Base-by-base conservation (phyloP, 768 basidiomycete genomes). In the Mycena capillaripes region DNA sequence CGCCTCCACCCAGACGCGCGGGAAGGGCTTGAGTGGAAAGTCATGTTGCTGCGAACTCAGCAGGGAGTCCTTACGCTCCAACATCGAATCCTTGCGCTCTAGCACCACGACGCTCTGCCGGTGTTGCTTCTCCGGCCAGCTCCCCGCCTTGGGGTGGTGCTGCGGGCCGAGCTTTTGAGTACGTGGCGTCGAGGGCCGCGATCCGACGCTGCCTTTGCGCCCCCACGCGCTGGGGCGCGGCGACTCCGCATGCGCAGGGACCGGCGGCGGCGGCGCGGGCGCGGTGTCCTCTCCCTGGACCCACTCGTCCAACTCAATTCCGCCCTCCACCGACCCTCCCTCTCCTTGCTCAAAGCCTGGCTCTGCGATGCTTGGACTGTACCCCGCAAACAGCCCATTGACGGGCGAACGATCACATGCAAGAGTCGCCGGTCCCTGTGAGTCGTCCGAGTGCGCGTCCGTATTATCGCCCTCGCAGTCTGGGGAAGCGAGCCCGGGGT, bases 271-370 rank as follows among this genome's bases (percentile, higher is more conserved):
- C 25, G 5, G 21, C 40, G 17, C 27, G 44, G 17, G 23, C 25
- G 60, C n/a, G 40, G 11, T 7, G 44, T 68, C 36, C 23, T 50
- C 58, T 10, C 25, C 9, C 9, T 32, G n/a, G 14, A 46, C 38
- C 66, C 66, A 68, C 66, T 68, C 66, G 25, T 68, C 66, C 25
- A 60, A 17, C 58, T 68, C 66, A 34, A 68, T 67, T 27, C 56
- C 66, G 23, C 65, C 29, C 32, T 23, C 66, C 30, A 30, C 53
- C 4, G 55, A 57, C 40, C 42, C 55, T 23, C 38, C 38, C 11
- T 38, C 38, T 16, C 38, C 38, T 4, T 3, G 38, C 2, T 10
- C 29, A n/a, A 42, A 69, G 53, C 52, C 55, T 14, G 34, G 59
- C 38, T 55, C 59, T 3, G 30, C 17, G 38, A 59, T 42, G 67